Conservation (phyloP, 2,329 filamentous ascomycete genomes). For the Aureobasidium melanogenum region DNA sequence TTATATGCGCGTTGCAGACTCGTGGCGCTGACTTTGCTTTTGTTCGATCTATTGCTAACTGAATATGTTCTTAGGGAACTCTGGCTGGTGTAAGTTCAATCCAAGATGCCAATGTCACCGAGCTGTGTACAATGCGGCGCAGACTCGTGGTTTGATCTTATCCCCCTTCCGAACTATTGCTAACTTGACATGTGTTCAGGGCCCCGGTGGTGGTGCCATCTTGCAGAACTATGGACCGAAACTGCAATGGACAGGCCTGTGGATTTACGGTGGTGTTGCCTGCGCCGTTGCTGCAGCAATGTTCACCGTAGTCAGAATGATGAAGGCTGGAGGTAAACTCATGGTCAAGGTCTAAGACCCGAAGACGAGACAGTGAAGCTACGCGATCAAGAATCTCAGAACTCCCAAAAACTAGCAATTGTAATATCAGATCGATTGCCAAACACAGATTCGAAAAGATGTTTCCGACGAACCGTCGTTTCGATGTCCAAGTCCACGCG, state of each 20-base stretch:
- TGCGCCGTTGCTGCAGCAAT: conserved; percentile 14
- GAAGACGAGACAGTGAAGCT: not conserved
- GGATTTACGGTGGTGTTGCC: conserved; percentile 26
- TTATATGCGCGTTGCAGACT: not conserved
- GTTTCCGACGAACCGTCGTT: not conserved
- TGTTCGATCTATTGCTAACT: not conserved
- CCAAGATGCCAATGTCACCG: no score
- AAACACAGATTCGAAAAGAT: no score
- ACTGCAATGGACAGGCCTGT: conserved; percentile 28
- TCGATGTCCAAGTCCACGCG: not conserved
- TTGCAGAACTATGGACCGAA: conserved; percentile 16
- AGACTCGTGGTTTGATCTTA: no score
- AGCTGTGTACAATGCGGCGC: no score
- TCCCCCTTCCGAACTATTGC: not conserved
- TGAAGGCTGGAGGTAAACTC: conserved; percentile 20
- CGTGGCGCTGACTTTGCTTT: not conserved
- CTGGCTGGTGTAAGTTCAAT: no score
- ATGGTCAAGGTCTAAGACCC: conserved; percentile 18
- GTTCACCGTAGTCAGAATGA: conserved; percentile 20
- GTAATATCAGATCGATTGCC: not conserved
- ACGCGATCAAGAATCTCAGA: not conserved
- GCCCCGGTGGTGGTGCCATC: conserved; percentile 28
- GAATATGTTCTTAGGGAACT: no score
- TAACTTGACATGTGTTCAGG: not conserved
- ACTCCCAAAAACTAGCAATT: not conserved